These are phyloP conservation scores for Saccharomycopsis olivae DNA, from an alignment of 805 yeast genomes.

Conservation along the genomic window DNA sequence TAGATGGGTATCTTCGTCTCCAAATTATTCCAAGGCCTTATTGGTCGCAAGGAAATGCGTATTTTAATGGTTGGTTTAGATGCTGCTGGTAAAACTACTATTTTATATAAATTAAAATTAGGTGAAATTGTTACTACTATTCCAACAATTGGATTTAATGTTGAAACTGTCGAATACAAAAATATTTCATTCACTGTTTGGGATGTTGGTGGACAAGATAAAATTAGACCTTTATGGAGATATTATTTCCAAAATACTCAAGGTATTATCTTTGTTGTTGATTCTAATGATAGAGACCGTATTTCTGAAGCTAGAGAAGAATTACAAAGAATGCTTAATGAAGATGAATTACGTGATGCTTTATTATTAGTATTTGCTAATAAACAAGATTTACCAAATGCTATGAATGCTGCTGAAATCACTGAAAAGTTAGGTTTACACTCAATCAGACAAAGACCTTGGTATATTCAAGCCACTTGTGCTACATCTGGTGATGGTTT, in stretches of 20 bases:
- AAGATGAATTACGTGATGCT: conserved; percentile 96
- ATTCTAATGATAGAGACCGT: conserved; percentile 97
- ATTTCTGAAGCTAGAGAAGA: conserved; percentile 97
- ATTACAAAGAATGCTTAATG: conserved; percentile 95
- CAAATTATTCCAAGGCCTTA: conserved; percentile 86
- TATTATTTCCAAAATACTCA: conserved; percentile 98
- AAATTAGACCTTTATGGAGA: conserved; percentile 98
- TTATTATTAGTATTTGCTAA: conserved; percentile 92
- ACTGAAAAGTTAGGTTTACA: conserved; percentile 95
- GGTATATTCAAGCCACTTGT: conserved; percentile 98
- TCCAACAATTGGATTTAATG: conserved; percentile 96
- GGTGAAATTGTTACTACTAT: conserved; percentile 95
- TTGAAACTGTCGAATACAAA: conserved; percentile 94
- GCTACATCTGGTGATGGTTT: conserved; percentile 99
- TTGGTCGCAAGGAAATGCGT: conserved; percentile 97
- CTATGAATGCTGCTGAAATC: conserved; percentile 98
- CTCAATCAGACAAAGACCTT: conserved; percentile 96
- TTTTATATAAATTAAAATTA: conserved; percentile 84
- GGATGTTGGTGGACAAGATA: conserved; percentile 99
- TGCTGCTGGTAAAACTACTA: conserved; percentile 98
- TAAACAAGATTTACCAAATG: conserved; percentile 98
- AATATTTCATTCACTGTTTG: conserved; percentile 94
- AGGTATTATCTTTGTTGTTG: conserved; percentile 96
- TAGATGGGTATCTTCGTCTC: conserved; percentile 93
- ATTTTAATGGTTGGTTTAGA: conserved; percentile 96